Conservation (phyloP, 805 yeast species). For the Clavispora santaluciae region DNA sequence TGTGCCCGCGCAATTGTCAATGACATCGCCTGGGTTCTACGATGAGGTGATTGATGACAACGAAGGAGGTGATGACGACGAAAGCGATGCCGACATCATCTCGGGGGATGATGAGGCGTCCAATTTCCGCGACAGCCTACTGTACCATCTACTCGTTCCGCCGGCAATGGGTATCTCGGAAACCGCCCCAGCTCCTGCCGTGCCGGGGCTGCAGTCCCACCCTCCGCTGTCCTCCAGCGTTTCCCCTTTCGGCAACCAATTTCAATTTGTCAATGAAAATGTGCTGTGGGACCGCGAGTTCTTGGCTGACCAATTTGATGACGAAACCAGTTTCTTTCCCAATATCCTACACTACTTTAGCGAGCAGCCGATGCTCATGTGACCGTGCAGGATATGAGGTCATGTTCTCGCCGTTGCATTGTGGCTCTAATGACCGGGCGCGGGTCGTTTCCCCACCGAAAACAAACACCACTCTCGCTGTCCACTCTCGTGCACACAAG, state of each 20-base stretch:
- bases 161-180: neutral
- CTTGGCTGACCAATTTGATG: neutral
- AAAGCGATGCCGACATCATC: neutral
- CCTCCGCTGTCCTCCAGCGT: neutral
- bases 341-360: conserved; percentile 11
- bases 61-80: conserved; percentile 7
- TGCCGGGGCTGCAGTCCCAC: neutral
- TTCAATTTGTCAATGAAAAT: neutral
- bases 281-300: neutral
- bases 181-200: neutral
- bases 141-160: neutral
- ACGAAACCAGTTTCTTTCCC: conserved; percentile 12
- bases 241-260: neutral
- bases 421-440: no score
- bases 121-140: neutral
- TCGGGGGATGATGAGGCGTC: neutral
- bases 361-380: conserved; percentile 4
- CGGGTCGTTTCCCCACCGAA: no score
- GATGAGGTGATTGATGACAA: conserved; percentile 12
- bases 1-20: conserved; percentile 12
- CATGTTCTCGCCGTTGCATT: no score
- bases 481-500: no score
- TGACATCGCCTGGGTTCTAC: conserved; percentile 16
- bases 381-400: neutral
- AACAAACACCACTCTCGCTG: no score